Evolutionary conservation across 2,329 filamentous ascomycete genomes (phyloP).

Genomic region (Xylogone sp.): DNA sequence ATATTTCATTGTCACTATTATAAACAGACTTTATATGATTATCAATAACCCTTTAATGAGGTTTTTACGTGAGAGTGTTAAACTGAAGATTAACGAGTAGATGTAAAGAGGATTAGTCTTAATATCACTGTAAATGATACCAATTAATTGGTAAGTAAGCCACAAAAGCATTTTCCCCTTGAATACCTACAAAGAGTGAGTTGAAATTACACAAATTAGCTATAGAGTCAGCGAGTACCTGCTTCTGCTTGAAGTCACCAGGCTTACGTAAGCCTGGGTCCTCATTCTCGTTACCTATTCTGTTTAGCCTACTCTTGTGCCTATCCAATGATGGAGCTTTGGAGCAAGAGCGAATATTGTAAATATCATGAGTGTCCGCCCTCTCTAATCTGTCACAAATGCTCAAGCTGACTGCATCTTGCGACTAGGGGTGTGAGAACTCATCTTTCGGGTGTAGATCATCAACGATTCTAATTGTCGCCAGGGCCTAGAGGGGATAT

Average conservation of each 20-base stretch:
- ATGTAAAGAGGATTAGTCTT: slow-evolving; percentile 64
- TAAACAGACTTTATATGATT: slow-evolving; percentile 62
- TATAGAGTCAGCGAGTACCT: slow-evolving; percentile 4
- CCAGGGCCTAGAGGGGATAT: slow-evolving; percentile 1
- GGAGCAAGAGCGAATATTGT: slow-evolving; percentile 7
- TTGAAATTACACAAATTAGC: not conserved
- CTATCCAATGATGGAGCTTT: slow-evolving; percentile 1
- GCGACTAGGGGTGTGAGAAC: not conserved
- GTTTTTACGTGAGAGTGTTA: slow-evolving; percentile 48
- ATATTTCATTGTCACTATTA: slow-evolving; percentile 67
- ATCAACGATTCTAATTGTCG: slow-evolving; percentile 7
- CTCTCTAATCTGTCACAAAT: not conserved
- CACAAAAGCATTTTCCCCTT: slow-evolving; percentile 20
- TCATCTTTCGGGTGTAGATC: slow-evolving; percentile 5
- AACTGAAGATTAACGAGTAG: slow-evolving; percentile 62
- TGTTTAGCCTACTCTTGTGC: slow-evolving; percentile 1
- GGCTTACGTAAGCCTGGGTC: slow-evolving; percentile 9
- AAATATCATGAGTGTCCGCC: slow-evolving; percentile 3
- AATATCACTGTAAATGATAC: slow-evolving; percentile 39
- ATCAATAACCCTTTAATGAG: slow-evolving; percentile 61
- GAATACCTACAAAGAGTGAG: slow-evolving; percentile 6
- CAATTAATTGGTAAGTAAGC: slow-evolving; percentile 59
- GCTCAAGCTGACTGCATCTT: slow-evolving; percentile 5
- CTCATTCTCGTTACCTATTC: slow-evolving; percentile 6
- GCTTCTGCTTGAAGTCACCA: slow-evolving; percentile 12